Percentiles rank a stretch among this genome's conserved stretches.
phyloP scores from a whole-genome alignment of 345 rosid species.

The Viola odorata region DNA sequence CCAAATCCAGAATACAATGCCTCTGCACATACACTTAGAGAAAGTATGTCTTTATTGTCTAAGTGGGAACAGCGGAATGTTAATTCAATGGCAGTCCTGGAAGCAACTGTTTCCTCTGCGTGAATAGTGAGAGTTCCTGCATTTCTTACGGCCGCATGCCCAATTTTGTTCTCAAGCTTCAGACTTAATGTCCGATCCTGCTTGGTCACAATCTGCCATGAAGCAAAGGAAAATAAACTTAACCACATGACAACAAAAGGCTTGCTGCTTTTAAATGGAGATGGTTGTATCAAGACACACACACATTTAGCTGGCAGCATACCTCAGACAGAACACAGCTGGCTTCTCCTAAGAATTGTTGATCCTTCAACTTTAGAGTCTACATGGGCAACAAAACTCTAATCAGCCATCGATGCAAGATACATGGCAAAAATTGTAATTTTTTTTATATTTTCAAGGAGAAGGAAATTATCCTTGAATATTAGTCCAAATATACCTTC shows the following conservation, averaged over 20 bases:
- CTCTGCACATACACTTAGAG: slow-evolving; percentile 58
- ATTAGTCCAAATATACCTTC: slow-evolving; percentile 42
- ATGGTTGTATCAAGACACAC: background rate
- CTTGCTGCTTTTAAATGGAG: background rate
- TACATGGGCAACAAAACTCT: slow-evolving; percentile 20
- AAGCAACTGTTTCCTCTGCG: slow-evolving; percentile 67
- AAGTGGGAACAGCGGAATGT: slow-evolving; percentile 44
- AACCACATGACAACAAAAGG: too few relatives aligned
- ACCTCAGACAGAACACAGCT: slow-evolving; percentile 44
- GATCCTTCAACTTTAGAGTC: slow-evolving; percentile 55
- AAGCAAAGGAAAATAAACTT: background rate
- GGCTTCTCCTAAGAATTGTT: slow-evolving; percentile 79
- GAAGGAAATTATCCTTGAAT: background rate
- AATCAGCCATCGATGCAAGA: background rate
- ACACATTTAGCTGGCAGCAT: background rate
- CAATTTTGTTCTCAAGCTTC: slow-evolving; percentile 37
- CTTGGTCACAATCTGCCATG: slow-evolving; percentile 62
- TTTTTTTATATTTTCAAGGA: background rate
- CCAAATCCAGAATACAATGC: background rate
- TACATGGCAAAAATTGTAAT: slow-evolving; percentile 7
- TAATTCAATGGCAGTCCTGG: slow-evolving; percentile 54
- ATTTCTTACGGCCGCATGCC: slow-evolving; percentile 32
- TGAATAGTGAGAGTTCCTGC: slow-evolving; percentile 55
- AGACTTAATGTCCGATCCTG: slow-evolving; percentile 42
- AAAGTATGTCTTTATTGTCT: slow-evolving; percentile 70